phyloP scores from a whole-genome alignment of 441 rosid species.

The Adansonia madagascariensis region DNA sequence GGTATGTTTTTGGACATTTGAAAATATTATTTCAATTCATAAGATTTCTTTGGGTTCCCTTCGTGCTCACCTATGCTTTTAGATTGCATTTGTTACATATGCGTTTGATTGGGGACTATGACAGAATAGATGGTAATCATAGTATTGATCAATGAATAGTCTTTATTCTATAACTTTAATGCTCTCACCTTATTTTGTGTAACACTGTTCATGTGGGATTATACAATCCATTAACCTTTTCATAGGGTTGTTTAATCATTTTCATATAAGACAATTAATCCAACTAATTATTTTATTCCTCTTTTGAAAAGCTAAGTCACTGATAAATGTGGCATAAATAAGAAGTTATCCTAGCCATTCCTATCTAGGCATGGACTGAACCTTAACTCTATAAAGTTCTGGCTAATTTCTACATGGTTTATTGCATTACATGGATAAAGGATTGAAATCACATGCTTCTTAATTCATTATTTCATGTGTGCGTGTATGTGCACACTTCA shows the following conservation, averaged over 20 bases:
- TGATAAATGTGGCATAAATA: neutral
- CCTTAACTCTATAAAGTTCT: neutral
- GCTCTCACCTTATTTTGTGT: neutral
- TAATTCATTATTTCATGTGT: neutral
- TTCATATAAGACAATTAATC: constrained; percentile 1
- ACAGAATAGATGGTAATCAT: no score
- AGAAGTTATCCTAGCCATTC: neutral
- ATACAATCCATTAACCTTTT: neutral
- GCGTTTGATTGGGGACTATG: neutral
- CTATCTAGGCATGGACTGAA: neutral
- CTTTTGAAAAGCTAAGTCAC: neutral
- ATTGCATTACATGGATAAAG: constrained; percentile 3
- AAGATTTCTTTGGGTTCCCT: neutral
- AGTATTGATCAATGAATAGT: neutral
- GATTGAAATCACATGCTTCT: neutral
- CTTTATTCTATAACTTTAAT: neutral
- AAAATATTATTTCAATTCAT: constrained; percentile 14
- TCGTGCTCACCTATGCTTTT: neutral
- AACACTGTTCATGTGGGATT: neutral
- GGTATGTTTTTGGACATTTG: constrained; percentile 44
- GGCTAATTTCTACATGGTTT: neutral
- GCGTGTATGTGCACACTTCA: neutral
- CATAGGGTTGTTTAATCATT: neutral
- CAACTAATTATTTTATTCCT: neutral
- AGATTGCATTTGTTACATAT: constrained; percentile 1